Percentiles rank a stretch among this genome's conserved stretches.
These are phyloP conservation scores for Rhodotorula kratochvilovae DNA, from an alignment of 768 basidiomycete genomes.

Conservation along the genomic window DNA sequence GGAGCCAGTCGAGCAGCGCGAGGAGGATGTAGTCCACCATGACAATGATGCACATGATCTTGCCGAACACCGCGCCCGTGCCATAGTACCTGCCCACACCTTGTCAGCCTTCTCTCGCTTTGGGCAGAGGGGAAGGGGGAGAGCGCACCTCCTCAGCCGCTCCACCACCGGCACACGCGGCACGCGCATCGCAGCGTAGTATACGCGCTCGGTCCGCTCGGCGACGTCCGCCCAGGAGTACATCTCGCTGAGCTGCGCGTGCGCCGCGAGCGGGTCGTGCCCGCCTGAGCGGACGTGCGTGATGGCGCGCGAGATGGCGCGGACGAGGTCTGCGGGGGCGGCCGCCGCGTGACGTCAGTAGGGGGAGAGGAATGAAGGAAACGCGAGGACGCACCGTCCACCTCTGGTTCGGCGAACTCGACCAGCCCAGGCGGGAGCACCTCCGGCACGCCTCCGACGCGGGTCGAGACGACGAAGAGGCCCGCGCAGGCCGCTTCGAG, in stretches of 20 bases:
- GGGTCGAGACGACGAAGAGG: constrained; percentile 86
- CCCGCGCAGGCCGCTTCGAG: constrained; percentile 94
- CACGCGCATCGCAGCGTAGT: constrained; percentile 61
- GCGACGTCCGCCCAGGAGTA: constrained; percentile 84
- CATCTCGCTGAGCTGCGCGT: constrained; percentile 70
- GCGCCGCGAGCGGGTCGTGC: constrained; percentile 72
- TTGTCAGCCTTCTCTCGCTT: too few species aligned
- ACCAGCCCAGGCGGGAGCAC: constrained; percentile 92
- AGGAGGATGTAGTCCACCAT: constrained; percentile 87
- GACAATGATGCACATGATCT: constrained; percentile 80
- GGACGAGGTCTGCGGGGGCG: constrained; percentile 66
- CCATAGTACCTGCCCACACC: constrained; percentile 59
- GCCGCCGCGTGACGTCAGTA: not conserved
- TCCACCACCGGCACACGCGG: constrained; percentile 68
- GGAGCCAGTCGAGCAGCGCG: constrained; percentile 73
- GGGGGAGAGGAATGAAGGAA: too few species aligned
- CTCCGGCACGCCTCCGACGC: constrained; percentile 92
- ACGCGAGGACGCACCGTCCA: constrained; percentile 79
- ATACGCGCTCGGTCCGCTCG: constrained; percentile 75
- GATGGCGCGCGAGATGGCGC: constrained; percentile 77
- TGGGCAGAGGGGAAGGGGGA: not conserved
- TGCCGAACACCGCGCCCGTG: constrained; percentile 75
- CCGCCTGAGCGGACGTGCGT: constrained; percentile 60
- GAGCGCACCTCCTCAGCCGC: constrained; percentile 64
- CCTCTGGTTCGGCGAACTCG: constrained; percentile 86